A percentile compares a stretch with the other conserved stretches of the same genome.
These are phyloP conservation scores for Phytopythium mirpurense DNA, from an alignment of 352 stramenopile species.

Conservation along the genomic window DNA sequence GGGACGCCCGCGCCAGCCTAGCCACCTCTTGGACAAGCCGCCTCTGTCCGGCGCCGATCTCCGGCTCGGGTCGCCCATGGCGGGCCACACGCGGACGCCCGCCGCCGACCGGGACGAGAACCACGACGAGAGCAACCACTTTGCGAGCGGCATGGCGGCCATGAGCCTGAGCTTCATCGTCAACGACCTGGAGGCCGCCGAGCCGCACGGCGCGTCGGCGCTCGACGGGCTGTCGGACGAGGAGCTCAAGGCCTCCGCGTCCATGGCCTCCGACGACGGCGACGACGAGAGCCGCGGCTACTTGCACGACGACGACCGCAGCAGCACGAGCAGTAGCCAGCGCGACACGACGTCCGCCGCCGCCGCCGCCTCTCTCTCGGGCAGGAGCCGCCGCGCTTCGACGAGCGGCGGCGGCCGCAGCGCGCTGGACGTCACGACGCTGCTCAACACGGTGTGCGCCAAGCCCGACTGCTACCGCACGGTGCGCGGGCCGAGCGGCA, in stretches of 20 bases:
- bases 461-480: conserved; percentile 78
- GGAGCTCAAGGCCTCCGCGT: conserved; percentile 30
- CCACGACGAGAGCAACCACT: conserved; percentile 21
- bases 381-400: conserved; percentile 17
- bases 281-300: conserved; percentile 27
- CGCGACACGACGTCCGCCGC: not conserved
- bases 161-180: conserved; percentile 87
- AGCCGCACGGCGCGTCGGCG: conserved; percentile 15
- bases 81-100: not conserved
- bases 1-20: conserved; percentile 13
- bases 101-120: conserved; percentile 22
- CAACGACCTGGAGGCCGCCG: conserved; percentile 36
- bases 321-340: conserved; percentile 6
- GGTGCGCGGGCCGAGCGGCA: conserved; percentile 50
- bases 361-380: conserved; percentile 13
- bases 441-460: conserved; percentile 77
- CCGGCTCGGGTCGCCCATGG: not conserved
- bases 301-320: conserved; percentile 7
- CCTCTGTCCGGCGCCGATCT: too few species aligned
- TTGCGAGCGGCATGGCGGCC: conserved; percentile 53
- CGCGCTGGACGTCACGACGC: conserved; percentile 51
- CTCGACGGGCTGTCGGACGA: conserved; percentile 28
- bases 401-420: conserved; percentile 23
- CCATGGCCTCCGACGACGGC: conserved; percentile 11
- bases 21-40: conserved; percentile 11